Percentiles rank a stretch among this genome's conserved stretches.
phyloP scores from a whole-genome alignment of 2,329 filamentous ascomycete genomes.

The Epichloe aotearoae region DNA sequence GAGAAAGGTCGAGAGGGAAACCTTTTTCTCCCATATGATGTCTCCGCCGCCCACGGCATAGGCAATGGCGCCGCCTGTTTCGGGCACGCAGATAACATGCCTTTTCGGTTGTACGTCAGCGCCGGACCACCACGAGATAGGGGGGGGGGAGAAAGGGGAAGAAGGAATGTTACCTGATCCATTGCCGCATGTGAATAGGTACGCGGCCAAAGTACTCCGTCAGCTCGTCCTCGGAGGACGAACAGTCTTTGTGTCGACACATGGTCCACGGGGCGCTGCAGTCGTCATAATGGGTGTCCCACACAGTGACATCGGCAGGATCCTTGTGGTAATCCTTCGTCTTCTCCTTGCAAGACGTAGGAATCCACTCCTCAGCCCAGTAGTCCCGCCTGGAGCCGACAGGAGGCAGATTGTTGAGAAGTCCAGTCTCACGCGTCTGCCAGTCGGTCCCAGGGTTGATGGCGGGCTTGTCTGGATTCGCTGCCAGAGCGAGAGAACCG shows the following conservation, averaged over 20 bases:
- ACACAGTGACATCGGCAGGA: slow-evolving; percentile 13
- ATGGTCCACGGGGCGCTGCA: slow-evolving; percentile 17
- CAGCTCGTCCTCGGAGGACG: slow-evolving; percentile 12
- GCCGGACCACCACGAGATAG: too few species aligned
- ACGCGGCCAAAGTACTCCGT: slow-evolving; percentile 16
- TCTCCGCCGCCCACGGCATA: background rate
- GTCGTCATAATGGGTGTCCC: slow-evolving; percentile 15
- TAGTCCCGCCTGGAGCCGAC: slow-evolving; percentile 8
- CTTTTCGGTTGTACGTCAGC: background rate
- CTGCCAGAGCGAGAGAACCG: background rate
- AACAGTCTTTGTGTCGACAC: slow-evolving; percentile 16
- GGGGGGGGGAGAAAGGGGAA: fast-evolving
- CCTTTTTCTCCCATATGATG: background rate
- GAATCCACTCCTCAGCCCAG: slow-evolving; percentile 12
- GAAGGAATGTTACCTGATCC: slow-evolving; percentile 7
- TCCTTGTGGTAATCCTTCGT: slow-evolving; percentile 6
- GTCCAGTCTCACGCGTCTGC: background rate
- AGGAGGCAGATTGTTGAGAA: slow-evolving; percentile 5
- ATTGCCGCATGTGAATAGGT: slow-evolving; percentile 16
- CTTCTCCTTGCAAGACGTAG: slow-evolving; percentile 10
- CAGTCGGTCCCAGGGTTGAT: background rate
- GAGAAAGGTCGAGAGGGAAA: too few species aligned
- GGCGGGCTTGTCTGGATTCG: background rate
- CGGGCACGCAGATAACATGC: background rate
- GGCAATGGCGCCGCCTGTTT: background rate